Evolutionary conservation across 768 basidiomycete genomes (phyloP).

Genomic region (Phlegmacium glaucopus): DNA sequence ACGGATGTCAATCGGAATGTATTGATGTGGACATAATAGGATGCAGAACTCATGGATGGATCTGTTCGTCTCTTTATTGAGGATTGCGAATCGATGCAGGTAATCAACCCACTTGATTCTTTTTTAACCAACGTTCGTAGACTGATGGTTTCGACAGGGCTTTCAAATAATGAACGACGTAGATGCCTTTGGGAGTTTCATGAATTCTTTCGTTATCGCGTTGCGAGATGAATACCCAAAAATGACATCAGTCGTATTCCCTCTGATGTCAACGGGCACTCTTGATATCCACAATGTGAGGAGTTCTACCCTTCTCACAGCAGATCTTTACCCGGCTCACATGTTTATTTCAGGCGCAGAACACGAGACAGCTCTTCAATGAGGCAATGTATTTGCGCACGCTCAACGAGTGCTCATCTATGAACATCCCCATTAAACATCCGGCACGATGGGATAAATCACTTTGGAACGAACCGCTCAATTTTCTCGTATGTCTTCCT

Average conservation of each 20-base stretch:
- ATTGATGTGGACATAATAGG: constrained; percentile 32
- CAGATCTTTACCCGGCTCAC: constrained; percentile 7
- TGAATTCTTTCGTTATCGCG: constrained; percentile 49
- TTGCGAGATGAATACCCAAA: constrained; percentile 71
- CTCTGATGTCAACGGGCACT: constrained; percentile 48
- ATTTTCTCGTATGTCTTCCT: constrained; percentile 11
- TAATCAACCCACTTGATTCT: constrained; percentile 17
- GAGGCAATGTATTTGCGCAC: constrained; percentile 58
- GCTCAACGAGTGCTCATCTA: constrained; percentile 44
- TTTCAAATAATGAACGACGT: constrained; percentile 66
- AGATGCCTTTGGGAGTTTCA: constrained; percentile 63
- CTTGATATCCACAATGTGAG: constrained; percentile 44
- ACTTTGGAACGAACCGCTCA: constrained; percentile 11
- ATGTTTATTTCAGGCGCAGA: constrained; percentile 26
- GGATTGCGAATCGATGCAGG: constrained; percentile 75
- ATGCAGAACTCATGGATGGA: constrained; percentile 64
- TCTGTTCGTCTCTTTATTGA: constrained; percentile 66
- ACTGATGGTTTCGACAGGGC: constrained; percentile 44
- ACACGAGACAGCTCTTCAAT: constrained; percentile 47
- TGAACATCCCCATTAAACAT: constrained; percentile 48
- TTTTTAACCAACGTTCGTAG: neutral
- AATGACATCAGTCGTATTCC: constrained; percentile 52
- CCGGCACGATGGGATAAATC: constrained; percentile 39
- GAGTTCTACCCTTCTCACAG: constrained; percentile 3
- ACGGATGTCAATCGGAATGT: neutral